A percentile compares a stretch with the other conserved stretches of the same genome.
Evolutionary conservation across 192 early-diverging fungal genomes (phyloP).

Genomic region (Chytriomyces sp.): DNA sequence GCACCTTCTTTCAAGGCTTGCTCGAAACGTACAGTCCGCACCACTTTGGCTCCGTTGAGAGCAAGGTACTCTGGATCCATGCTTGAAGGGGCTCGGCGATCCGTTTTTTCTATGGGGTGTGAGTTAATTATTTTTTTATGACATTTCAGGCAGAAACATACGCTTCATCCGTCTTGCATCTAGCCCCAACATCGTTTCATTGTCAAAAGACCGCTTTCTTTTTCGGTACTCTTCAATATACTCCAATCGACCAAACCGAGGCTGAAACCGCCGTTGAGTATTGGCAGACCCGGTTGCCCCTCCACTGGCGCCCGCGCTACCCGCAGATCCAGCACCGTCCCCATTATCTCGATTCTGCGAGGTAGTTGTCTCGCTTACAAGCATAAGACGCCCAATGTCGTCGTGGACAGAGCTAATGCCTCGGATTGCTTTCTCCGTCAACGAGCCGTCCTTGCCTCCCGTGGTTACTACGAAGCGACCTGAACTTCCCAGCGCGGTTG

Average conservation of each 20-base stretch:
- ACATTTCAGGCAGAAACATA: background rate
- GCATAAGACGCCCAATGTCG: background rate
- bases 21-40: conserved; percentile 32
- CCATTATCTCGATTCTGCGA: too few species aligned
- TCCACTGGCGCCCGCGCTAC: background rate
- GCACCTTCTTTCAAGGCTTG: conserved; percentile 5
- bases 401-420: too few species aligned
- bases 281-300: background rate
- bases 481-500: background rate
- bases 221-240: conserved; percentile 30
- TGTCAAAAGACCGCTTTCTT: conserved; percentile 7
- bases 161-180: conserved; percentile 8
- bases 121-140: background rate
- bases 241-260: conserved; percentile 10
- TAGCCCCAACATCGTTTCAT: conserved; percentile 27
- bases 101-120: conserved; percentile 8
- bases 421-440: background rate
- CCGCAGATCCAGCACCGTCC: too few species aligned
- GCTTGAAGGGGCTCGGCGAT: background rate
- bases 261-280: background rate
- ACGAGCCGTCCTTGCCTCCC: background rate
- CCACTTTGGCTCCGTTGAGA: conserved; percentile 19
- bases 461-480: background rate
- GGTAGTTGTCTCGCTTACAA: too few species aligned
- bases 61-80: conserved; percentile 19